Evolutionary conservation across 768 basidiomycete species (phyloP), one percentile per base, ranked within the genome.

Genomic region (Serendipita vermifera): DNA sequence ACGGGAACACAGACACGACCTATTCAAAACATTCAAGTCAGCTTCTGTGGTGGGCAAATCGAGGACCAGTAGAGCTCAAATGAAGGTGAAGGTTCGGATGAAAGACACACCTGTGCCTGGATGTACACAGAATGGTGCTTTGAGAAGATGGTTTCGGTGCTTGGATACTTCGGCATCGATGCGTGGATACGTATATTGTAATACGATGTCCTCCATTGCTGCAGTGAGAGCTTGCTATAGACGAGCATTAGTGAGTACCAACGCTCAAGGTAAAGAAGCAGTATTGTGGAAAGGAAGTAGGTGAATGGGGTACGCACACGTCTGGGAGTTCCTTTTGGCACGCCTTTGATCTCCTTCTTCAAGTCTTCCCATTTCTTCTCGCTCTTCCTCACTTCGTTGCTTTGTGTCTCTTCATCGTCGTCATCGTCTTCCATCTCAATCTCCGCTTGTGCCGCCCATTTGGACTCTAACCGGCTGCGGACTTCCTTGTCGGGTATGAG

Each of bases 151-250:
- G 71, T 99, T 98, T 51, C 92, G 79, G 65, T 93, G 89, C 65
- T 98, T 94, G 2, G 92, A 93, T 27, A 99, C 96, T 68, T 99
- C 96, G 13, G 87, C 87, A 68, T 99, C 96, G 55, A 99, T 78
- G 11, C 96, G 82, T 1, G 94, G 94, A 69, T 98, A 99, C 0
- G 87, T 94, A 68, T 96, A 97, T 62, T 90, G 85, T 11, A 99
- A 72, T 43, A 96, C 74, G 58, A 97, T 79, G 59, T 98, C 94
- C 66, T 94, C 84, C 71, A 91, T 72, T 3, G 82, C 80, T 1
- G 69, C 69, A 55, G 61, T 69, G 38, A 79, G 60, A 27, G 58
- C 62, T n/a, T n/a, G n/a, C n/a, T n/a, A n/a, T n/a, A n/a, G n/a
- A n/a, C n/a, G n/a, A n/a, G n/a, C n/a, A n/a, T n/a, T n/a, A n/a